Evolutionary conservation across 1,139 yeast genomes (phyloP).

Genomic region (Candida pseudocylindracea): DNA sequence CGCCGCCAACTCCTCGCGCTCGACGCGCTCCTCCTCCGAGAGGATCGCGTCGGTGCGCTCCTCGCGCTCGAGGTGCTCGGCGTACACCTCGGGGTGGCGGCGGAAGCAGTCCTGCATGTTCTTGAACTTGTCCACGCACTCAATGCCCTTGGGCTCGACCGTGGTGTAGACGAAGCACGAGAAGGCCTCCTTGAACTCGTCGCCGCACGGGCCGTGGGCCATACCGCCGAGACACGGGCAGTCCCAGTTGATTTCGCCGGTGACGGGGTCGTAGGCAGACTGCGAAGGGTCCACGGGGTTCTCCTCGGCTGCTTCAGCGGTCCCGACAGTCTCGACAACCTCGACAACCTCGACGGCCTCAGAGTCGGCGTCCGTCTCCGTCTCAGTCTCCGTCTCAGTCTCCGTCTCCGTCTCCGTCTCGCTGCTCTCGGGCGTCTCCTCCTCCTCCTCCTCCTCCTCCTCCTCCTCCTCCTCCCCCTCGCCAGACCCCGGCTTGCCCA

Average conservation of each 20-base stretch:
- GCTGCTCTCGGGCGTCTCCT: conserved; percentile 1
- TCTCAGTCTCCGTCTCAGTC: too few species aligned
- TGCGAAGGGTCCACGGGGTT: conserved; percentile 12
- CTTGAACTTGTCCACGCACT: conserved; percentile 5
- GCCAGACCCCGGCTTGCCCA: conserved; percentile 1
- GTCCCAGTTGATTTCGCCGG: conserved; percentile 99
- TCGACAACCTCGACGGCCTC: background rate
- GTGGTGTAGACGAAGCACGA: conserved; percentile 90
- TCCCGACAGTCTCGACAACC: background rate
- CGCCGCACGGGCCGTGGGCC: conserved; percentile 99
- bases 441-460: background rate
- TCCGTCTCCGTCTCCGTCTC: conserved; percentile 1
- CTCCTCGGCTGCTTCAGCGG: conserved; percentile 1
- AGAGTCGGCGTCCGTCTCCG: too few species aligned
- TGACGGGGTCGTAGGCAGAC: conserved; percentile 87
- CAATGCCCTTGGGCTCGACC: conserved; percentile 33
- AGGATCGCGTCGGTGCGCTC: background rate
- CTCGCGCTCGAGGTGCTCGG: conserved; percentile 68
- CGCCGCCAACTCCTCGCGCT: background rate
- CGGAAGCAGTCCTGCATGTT: conserved; percentile 77
- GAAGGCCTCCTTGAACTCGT: conserved; percentile 90
- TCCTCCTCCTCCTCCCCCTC: conserved; percentile 1
- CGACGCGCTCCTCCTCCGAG: background rate
- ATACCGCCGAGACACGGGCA: conserved; percentile 99
- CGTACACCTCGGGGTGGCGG: conserved; percentile 80